Percentiles rank a stretch among this genome's conserved stretches.
Evolutionary conservation across 2,329 filamentous ascomycete genomes (phyloP).

Genomic region (Chaetomium globosum): DNA sequence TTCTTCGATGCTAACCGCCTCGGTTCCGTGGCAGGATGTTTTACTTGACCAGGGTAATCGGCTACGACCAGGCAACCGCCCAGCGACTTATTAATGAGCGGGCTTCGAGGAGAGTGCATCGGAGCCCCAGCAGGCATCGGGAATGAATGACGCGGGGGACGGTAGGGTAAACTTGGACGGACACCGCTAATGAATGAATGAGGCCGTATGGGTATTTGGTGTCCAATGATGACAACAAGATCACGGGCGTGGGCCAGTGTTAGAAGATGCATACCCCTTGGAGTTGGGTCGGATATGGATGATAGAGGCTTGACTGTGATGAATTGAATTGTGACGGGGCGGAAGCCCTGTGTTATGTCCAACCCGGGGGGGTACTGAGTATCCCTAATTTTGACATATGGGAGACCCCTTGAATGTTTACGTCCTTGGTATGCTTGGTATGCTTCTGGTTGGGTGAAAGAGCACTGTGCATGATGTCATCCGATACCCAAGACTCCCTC

Average conservation of each 20-base stretch:
- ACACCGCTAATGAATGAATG: slow-evolving; percentile 20
- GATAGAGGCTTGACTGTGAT: slow-evolving; percentile 10
- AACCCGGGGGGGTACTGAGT: background rate
- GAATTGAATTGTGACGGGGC: slow-evolving; percentile 3
- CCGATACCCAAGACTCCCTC: background rate
- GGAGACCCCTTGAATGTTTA: too few species aligned
- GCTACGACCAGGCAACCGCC: slow-evolving; percentile 58
- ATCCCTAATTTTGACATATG: too few species aligned
- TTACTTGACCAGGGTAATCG: slow-evolving; percentile 56
- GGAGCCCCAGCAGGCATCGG: slow-evolving; percentile 38
- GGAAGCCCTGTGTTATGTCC: background rate
- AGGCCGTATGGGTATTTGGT: slow-evolving; percentile 10
- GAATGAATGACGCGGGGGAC: slow-evolving; percentile 27
- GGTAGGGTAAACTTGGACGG: background rate
- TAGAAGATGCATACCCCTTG: slow-evolving; percentile 26
- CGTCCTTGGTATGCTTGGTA: too few species aligned
- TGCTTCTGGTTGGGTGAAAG: background rate
- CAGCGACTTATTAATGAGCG: slow-evolving; percentile 51
- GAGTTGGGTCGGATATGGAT: slow-evolving; percentile 17
- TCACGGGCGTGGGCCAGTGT: background rate
- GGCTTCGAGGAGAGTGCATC: slow-evolving; percentile 35
- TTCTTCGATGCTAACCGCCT: slow-evolving; percentile 34
- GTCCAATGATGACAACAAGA: background rate
- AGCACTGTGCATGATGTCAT: background rate
- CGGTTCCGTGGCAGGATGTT: slow-evolving; percentile 45